Evolutionary conservation across 2,329 filamentous ascomycete genomes (phyloP).

Genomic region (Sporothrix variecibatus): DNA sequence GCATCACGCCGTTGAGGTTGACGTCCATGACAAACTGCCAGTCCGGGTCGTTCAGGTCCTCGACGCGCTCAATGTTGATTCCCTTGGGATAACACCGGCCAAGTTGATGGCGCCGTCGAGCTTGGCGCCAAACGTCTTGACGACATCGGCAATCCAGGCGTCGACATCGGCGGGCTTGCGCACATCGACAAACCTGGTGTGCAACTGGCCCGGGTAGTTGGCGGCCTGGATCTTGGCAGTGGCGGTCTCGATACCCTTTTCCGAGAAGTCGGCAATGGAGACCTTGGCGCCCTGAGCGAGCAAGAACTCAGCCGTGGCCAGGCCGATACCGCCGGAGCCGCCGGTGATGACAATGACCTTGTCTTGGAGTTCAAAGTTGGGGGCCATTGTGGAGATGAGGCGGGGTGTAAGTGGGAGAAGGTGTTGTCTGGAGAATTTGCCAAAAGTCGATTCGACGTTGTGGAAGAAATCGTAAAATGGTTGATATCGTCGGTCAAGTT

Average conservation of each 20-base stretch:
- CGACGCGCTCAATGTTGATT: constrained; percentile 8
- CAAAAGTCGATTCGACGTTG: too few relatives aligned
- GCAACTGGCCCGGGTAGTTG: background rate
- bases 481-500: background rate
- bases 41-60: background rate
- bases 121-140: constrained; percentile 49
- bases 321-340: constrained; percentile 49
- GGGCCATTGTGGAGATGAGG: background rate
- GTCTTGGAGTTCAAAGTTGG: constrained; percentile 16
- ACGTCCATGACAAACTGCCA: constrained; percentile 12
- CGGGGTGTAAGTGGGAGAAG: background rate
- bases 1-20: constrained; percentile 10
- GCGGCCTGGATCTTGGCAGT: constrained; percentile 2
- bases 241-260: constrained; percentile 35
- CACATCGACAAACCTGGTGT: constrained; percentile 5
- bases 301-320: constrained; percentile 46
- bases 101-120: constrained; percentile 58
- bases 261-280: constrained; percentile 33
- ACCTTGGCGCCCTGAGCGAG: constrained; percentile 45
- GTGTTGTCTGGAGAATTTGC: background rate
- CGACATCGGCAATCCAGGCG: constrained; percentile 49
- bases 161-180: constrained; percentile 45
- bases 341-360: constrained; percentile 52
- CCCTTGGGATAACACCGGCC: constrained; percentile 50
- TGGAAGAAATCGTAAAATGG: background rate